Evolutionary conservation across 768 basidiomycete species (phyloP).

Genomic region (Lactarius indigo): DNA sequence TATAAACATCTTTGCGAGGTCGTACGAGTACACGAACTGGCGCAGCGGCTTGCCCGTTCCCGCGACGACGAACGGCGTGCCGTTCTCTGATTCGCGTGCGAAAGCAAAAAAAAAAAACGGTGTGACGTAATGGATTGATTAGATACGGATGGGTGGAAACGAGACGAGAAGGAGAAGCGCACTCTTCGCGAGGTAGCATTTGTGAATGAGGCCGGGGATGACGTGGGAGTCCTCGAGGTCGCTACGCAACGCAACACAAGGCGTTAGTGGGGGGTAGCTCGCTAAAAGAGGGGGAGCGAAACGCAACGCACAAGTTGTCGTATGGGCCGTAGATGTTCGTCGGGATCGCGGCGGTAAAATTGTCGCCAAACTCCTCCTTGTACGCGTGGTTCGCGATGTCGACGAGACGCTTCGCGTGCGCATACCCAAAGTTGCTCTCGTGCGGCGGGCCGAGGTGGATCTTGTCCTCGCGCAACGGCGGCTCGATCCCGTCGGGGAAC

Average conservation of each 20-base stretch:
- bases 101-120: background rate
- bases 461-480: conserved; percentile 88
- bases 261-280: background rate
- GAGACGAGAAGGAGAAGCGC: background rate
- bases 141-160: background rate
- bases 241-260: conserved; percentile 37
- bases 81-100: conserved; percentile 54
- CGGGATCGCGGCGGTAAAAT: conserved; percentile 96
- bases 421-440: conserved; percentile 92
- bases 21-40: conserved; percentile 95
- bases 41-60: conserved; percentile 91
- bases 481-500: conserved; percentile 91
- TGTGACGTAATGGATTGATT: background rate
- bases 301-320: conserved; percentile 75
- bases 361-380: conserved; percentile 92
- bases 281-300: background rate
- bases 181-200: conserved; percentile 90
- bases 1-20: conserved; percentile 92
- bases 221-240: conserved; percentile 90
- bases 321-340: conserved; percentile 92
- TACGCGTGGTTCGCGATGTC: conserved; percentile 96
- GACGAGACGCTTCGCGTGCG: conserved; percentile 92
- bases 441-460: conserved; percentile 92
- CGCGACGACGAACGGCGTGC: conserved; percentile 76
- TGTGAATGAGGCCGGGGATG: conserved; percentile 90